Base-by-base conservation (phyloP, 495 filamentous ascomycete species). In the Filosporella fistucella region DNA sequence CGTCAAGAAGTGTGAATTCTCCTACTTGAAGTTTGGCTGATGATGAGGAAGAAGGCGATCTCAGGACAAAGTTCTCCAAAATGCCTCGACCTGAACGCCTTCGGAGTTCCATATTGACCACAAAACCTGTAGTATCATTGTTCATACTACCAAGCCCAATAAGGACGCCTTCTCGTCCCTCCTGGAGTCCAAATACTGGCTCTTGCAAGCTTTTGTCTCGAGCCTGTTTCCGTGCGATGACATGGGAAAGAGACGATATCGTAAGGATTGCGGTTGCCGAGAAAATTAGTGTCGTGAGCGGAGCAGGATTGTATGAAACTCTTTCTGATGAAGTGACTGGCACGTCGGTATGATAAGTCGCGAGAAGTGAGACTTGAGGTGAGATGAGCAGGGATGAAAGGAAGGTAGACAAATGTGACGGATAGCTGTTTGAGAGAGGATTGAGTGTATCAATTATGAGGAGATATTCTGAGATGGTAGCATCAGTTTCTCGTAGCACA, bases 41-140 rank as follows among this genome's bases (percentile, higher is more conserved):
- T 49, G 63, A 42, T 18, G 45, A 16, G 0, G 34, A 4, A 13
- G 38, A 36, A 24, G 49, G 40, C n/a, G 69, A 68, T 0, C 75
- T 75, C 0, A 96, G 60, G 34, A 90, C 76, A 57, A 91, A 96
- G 68, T 71, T 78, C 62, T 95, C 91, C 17, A 73, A 58, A 8
- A 96, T 80, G 0, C 81, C 80, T 14, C 91, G 72, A 0, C 94
- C 93, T 48, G 80, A 87, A 52, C 86, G 82, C 16, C 91, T 71
- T 2, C 94, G 71, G 59, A 94, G 72, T 65, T 97, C 90, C 78
- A 95, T 82, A 52, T 89, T 82, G 2, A 98, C 54, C 2, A 95
- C 89, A 3, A 93, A 63, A 0, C 84, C 85, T 11, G 49, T 54
- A 6, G 20, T 17, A 22, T 58, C 50, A 11, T 58, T 60, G 9